These are phyloP conservation scores for Ramicandelaber brevisporus DNA, from an alignment of 192 early-diverging fungal genomes.

Conservation along the genomic window DNA sequence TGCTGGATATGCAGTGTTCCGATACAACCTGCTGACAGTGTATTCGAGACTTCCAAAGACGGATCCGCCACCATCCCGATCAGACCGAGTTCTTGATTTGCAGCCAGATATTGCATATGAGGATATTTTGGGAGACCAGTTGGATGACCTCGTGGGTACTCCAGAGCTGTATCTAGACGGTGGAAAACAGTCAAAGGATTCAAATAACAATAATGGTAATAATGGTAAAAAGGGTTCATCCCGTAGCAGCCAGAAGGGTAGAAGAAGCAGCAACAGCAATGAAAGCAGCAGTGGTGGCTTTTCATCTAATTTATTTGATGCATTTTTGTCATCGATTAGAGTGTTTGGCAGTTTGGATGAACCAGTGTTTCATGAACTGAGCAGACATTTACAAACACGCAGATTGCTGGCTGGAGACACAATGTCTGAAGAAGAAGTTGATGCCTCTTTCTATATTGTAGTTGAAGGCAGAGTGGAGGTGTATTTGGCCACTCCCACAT, in stretches of 20 bases:
- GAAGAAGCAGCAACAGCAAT: background rate
- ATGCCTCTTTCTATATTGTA: conserved; percentile 74
- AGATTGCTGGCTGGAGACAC: conserved; percentile 46
- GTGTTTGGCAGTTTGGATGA: conserved; percentile 94
- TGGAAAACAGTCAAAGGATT: no score
- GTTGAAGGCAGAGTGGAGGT: conserved; percentile 87
- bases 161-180: no score
- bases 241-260: background rate
- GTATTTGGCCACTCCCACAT: conserved; percentile 20
- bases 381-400: conserved; percentile 61
- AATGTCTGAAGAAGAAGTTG: conserved; percentile 45
- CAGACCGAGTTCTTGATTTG: conserved; percentile 32
- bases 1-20: conserved; percentile 27
- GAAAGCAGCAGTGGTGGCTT: conserved; percentile 2
- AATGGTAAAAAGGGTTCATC: no score
- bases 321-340: conserved; percentile 66
- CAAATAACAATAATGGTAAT: no score
- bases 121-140: conserved; percentile 13
- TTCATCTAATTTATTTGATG: conserved; percentile 44
- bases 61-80: conserved; percentile 11
- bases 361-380: conserved; percentile 88
- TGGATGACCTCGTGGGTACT: conserved; percentile 13
- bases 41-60: conserved; percentile 42
- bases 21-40: conserved; percentile 39
- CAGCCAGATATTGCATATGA: conserved; percentile 41